phyloP scores from a whole-genome alignment of 108 stramenopile species.

The Nitzschia putrida region DNA sequence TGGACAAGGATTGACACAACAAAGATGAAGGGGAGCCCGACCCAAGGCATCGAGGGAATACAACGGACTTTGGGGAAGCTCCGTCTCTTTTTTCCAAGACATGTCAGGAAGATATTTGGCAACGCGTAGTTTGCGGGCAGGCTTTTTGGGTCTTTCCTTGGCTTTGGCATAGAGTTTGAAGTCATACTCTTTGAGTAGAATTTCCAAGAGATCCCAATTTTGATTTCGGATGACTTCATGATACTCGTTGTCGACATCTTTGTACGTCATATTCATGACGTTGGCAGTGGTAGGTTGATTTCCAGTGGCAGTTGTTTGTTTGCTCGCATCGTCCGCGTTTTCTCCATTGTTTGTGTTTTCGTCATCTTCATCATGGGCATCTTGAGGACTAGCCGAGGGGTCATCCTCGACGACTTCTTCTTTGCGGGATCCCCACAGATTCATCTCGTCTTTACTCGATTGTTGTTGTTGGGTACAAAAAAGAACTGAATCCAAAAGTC shows the following conservation, averaged over 20 bases:
- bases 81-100: conserved; percentile 21
- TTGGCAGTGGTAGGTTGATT: not conserved
- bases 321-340: not conserved
- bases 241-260: conserved; percentile 34
- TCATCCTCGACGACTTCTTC: too few species aligned
- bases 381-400: not conserved
- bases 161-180: conserved; percentile 22
- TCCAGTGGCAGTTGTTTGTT: not conserved
- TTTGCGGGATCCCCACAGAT: too few species aligned
- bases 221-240: conserved; percentile 37
- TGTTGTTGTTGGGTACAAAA: too few species aligned
- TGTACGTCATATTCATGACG: conserved; percentile 12
- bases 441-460: too few species aligned
- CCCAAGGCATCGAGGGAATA: conserved; percentile 30
- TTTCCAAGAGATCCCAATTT: conserved; percentile 36
- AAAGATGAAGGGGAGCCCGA: conserved; percentile 37
- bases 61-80: conserved; percentile 17
- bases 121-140: conserved; percentile 18
- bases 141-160: conserved; percentile 4
- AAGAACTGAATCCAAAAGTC: too few species aligned
- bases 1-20: conserved; percentile 23
- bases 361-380: conserved; percentile 3
- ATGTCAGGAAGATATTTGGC: conserved; percentile 31
- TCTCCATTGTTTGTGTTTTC: not conserved
- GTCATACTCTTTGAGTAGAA: conserved; percentile 32